Base-by-base conservation (phyloP, 331 rosid genomes). In the Acacia pycnantha region DNA sequence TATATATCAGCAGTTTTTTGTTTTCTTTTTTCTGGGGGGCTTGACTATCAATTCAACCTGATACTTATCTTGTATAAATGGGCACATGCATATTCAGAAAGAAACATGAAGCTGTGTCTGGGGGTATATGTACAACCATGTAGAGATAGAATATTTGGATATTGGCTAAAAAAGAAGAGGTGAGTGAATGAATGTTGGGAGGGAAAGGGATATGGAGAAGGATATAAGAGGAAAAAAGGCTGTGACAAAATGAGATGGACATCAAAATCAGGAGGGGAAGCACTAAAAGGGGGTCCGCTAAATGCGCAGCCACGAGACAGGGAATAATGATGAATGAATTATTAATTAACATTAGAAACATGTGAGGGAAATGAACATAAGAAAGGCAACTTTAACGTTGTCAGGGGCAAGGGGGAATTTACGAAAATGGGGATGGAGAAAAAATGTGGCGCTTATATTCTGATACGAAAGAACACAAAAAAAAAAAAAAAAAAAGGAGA, bases 321-420 rank as follows among this genome's bases (percentile, higher is more conserved):
- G 19, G 8, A 50, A 1, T 14, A 50, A 1, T 14, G n/a, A 27
- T 3, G 16, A 2, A n/a, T 15, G 3, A 58, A 11, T 33, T 33
- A 11, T 33, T 33, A 0, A 33, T 3, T 4, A 37, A 37, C 74
- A 43, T n/a, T 22, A 70, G 19, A 70, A 70, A 70, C 74, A 70
- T 70, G 74, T 70, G 74, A 41, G 35, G 22, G 35, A 43, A 70
- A 43, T 70, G 11, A 6, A 35, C 54, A 70, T 43, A n/a, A 11
- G 54, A 1, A 43, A 43, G 50, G 53, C 54, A 22, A 70, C 74
- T n/a, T 70, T 70, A 70, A 70, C 54, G 74, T 70, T 70, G 70
- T 65, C 69, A 2, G 40, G 1, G 65, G 64, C 14, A 1, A 2
- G 6, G 5, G 14, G 16, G 19, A 11, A 16, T 1, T 48, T 15